phyloP scores from a whole-genome alignment of 2,329 filamentous ascomycete species.

The Stachybotrys chartarum region DNA sequence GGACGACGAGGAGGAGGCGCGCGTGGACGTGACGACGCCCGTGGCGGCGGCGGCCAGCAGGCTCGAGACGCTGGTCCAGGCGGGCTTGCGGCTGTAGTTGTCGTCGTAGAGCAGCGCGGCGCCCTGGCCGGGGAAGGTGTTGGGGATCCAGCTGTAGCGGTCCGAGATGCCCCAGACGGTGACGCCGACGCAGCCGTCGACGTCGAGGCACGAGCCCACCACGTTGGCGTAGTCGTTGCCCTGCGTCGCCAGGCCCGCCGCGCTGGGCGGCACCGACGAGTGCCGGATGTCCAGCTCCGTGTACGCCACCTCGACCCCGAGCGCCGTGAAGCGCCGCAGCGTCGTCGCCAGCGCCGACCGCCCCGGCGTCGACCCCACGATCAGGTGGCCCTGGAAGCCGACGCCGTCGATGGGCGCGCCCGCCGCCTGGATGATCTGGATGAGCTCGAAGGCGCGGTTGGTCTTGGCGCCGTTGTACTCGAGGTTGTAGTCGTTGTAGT shows the following conservation, averaged over 20 bases:
- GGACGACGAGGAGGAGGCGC: not conserved
- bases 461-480: slow-evolving; percentile 44
- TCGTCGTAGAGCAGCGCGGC: slow-evolving; percentile 31
- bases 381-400: slow-evolving; percentile 55
- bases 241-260: slow-evolving; percentile 34
- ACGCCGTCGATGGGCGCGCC: slow-evolving; percentile 55
- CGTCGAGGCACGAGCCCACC: slow-evolving; percentile 29
- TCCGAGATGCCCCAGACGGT: slow-evolving; percentile 37
- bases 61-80: slow-evolving; percentile 29
- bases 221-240: slow-evolving; percentile 35
- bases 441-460: slow-evolving; percentile 33
- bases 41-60: slow-evolving; percentile 22
- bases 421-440: slow-evolving; percentile 35
- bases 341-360: slow-evolving; percentile 35
- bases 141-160: slow-evolving; percentile 29
- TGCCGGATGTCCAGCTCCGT: slow-evolving; percentile 57
- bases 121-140: slow-evolving; percentile 29
- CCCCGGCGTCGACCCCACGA: slow-evolving; percentile 43
- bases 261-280: slow-evolving; percentile 33
- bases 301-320: slow-evolving; percentile 50
- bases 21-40: not conserved
- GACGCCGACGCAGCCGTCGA: slow-evolving; percentile 32
- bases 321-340: slow-evolving; percentile 41
- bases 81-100: slow-evolving; percentile 29
- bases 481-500: slow-evolving; percentile 54